Percentiles rank a stretch among this genome's conserved stretches.
Evolutionary conservation across 495 filamentous ascomycete species (phyloP).

Genomic region (Penicillium roqueforti): DNA sequence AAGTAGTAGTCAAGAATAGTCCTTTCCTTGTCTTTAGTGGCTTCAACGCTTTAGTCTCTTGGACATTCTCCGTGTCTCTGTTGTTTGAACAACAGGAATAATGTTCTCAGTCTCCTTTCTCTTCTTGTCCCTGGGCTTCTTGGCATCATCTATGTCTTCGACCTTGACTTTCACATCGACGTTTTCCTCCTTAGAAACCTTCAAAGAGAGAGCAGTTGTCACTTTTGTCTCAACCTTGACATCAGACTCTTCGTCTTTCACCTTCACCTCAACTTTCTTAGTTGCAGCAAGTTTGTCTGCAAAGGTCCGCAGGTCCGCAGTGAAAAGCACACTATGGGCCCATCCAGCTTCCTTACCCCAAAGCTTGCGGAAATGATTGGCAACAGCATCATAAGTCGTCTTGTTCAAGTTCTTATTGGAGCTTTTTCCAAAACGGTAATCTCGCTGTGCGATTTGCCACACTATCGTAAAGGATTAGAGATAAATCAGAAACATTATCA

Average conservation of each 20-base stretch:
- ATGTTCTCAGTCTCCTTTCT: constrained; percentile 18
- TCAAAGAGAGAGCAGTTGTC: constrained; percentile 26
- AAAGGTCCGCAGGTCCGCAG: constrained; percentile 86
- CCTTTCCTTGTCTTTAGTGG: not conserved
- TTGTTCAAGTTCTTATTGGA: constrained; percentile 85
- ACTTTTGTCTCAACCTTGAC: constrained; percentile 28
- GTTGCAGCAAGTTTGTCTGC: constrained; percentile 56
- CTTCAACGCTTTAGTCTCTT: constrained; percentile 31
- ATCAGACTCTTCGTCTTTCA: constrained; percentile 26
- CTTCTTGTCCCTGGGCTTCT: constrained; percentile 15
- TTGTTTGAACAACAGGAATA: constrained; percentile 28
- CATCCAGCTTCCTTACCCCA: constrained; percentile 96
- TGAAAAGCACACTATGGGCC: constrained; percentile 96
- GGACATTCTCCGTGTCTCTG: constrained; percentile 35
- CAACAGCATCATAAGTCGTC: constrained; percentile 83
- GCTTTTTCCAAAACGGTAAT: constrained; percentile 86
- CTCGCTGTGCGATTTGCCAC: constrained; percentile 94
- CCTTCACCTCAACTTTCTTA: constrained; percentile 37
- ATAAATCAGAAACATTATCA: not conserved
- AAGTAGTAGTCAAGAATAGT: not conserved
- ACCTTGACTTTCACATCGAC: constrained; percentile 26
- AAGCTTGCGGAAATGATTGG: constrained; percentile 79
- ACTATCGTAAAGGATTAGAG: constrained; percentile 45
- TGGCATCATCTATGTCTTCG: constrained; percentile 14
- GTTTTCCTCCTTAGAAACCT: constrained; percentile 23